Base-by-base conservation (phyloP, 2,329 filamentous ascomycete species). In the Xylariaceae sp. region DNA sequence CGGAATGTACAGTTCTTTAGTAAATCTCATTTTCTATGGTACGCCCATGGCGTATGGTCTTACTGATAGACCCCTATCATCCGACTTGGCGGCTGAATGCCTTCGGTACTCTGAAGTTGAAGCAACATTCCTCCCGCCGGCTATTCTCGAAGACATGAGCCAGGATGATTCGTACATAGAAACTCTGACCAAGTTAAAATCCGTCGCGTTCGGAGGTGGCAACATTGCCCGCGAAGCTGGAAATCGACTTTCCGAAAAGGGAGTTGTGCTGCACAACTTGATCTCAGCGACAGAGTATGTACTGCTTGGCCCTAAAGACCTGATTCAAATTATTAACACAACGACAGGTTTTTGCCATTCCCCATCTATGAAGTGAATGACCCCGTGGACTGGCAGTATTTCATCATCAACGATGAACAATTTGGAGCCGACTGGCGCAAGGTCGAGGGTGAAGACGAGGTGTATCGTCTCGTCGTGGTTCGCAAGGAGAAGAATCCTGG, bases 261-360 rank as follows among this genome's bases (percentile, higher is more conserved):
- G 71, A 3, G 60, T 69, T 0, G 40, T 4, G 0, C 44, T 73
- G 5, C 17, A 39, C 8, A 74, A 71, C 47, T 22, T 63, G 1
- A 71, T 74, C 5, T 64, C 64, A 0, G 61, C 69, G 8, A 74
- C 71, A 3, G 71, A 75, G 68, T 72, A 56, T 19, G 64, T 58
- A 6, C 14, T 17, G 21, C n/a, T 25, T 5, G 4, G 19, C 35
- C 20, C 20, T 19, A 3, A 22, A 5, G 12, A 12, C 11, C 7
- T 12, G 19, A 4, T 10, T 39, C 20, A 12, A 11, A 14, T 3
- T 12, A 33, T 47, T 61, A 36, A 61, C 44, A 3, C 7, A 10
- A 27, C 3, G 12, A 25, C 39, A 72, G 68, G 49, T 65, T 61
- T 29, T 46, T 55, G 2, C 64, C 67, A 0, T 67, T 64, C 41